Evolutionary conservation across 805 yeast species (phyloP).

Genomic region (Debaryomyces maramus): DNA sequence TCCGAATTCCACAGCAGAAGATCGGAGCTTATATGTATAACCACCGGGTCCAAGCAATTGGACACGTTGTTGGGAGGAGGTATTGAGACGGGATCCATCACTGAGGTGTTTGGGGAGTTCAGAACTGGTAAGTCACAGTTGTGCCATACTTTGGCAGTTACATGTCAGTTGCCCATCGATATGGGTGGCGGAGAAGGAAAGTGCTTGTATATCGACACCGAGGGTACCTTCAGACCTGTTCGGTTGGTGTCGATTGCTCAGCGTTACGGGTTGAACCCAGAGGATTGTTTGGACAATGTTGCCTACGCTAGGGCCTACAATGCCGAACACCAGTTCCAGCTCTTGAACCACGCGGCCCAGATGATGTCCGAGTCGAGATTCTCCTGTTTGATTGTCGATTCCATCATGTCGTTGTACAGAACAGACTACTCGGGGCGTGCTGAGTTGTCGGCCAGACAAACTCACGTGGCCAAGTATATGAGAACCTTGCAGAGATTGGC

Average conservation of each 20-base stretch:
- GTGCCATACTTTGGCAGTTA: slow-evolving; percentile 94
- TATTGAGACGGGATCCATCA: slow-evolving; percentile 93
- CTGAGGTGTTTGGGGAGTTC: slow-evolving; percentile 96
- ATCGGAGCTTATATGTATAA: slow-evolving; percentile 85
- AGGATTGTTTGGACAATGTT: slow-evolving; percentile 93
- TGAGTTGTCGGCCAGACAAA: slow-evolving; percentile 90
- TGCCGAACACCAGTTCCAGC: slow-evolving; percentile 90
- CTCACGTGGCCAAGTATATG: slow-evolving; percentile 91
- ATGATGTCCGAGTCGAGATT: slow-evolving; percentile 96
- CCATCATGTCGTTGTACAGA: slow-evolving; percentile 94
- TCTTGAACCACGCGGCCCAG: slow-evolving; percentile 85
- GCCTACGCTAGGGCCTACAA: slow-evolving; percentile 97
- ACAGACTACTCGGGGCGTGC: slow-evolving; percentile 96
- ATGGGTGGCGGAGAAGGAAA: slow-evolving; percentile 99
- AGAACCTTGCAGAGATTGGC: slow-evolving; percentile 89
- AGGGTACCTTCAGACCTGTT: slow-evolving; percentile 93
- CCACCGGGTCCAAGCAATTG: slow-evolving; percentile 92
- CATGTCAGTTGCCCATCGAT: slow-evolving; percentile 93
- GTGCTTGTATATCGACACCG: slow-evolving; percentile 93
- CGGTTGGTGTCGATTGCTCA: slow-evolving; percentile 87
- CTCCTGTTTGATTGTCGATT: slow-evolving; percentile 88
- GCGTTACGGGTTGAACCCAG: slow-evolving; percentile 87
- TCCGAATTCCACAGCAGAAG: slow-evolving; percentile 89
- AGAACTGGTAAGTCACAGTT: slow-evolving; percentile 97
- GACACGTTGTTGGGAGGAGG: slow-evolving; percentile 96